Conservation (phyloP, 2,329 filamentous ascomycete genomes). For the Cercospora citrullina region DNA sequence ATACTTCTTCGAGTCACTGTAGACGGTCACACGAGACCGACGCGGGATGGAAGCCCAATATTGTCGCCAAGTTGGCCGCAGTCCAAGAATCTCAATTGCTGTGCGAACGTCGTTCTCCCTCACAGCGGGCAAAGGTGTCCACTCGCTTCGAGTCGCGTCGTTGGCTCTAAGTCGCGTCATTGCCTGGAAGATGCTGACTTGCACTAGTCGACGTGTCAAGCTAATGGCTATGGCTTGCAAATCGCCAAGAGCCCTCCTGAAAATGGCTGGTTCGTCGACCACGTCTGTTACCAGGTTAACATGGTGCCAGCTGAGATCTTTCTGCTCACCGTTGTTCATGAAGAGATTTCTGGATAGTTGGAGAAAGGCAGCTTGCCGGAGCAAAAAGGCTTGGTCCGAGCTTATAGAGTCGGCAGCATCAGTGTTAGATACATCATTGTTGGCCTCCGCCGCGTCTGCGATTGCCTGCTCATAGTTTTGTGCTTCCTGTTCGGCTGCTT, state of each 20-base stretch:
- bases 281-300: conserved; percentile 48
- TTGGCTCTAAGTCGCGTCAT: conserved; percentile 64
- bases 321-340: conserved; percentile 65
- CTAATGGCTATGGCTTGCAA: conserved; percentile 68
- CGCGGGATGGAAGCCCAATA: conserved; percentile 57
- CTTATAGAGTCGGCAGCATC: conserved; percentile 1
- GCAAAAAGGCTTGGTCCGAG: conserved; percentile 47
- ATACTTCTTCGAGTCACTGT: conserved; percentile 36
- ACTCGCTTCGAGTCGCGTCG: conserved; percentile 30
- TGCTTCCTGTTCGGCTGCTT: conserved; percentile 39
- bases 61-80: conserved; percentile 48
- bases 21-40: conserved; percentile 55
- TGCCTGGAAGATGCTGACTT: conserved; percentile 69
- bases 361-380: conserved; percentile 63
- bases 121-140: conserved; percentile 29
- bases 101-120: conserved; percentile 52
- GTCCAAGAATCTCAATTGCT: conserved; percentile 56
- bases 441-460: not conserved
- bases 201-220: conserved; percentile 69
- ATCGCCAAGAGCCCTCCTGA: conserved; percentile 73
- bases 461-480: conserved; percentile 1
- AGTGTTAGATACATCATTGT: conserved; percentile 7
- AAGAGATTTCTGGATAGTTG: conserved; percentile 66
- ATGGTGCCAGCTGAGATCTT: conserved; percentile 67
- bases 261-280: conserved; percentile 64